Evolutionary conservation across 202 grass and related monocot species (phyloP).

Genomic region (Digitaria exilis): DNA sequence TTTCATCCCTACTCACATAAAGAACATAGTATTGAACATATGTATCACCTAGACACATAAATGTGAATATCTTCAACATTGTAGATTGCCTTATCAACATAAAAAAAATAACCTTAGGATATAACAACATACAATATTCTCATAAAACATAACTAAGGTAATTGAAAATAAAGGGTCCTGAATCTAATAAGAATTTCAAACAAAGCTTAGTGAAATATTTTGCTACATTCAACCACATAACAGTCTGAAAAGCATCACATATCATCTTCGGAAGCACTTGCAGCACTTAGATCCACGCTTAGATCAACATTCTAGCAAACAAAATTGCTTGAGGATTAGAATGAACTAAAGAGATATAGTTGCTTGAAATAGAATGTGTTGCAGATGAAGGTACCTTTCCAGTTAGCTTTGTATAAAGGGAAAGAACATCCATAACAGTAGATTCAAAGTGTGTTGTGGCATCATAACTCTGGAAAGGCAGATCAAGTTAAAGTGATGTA

Average conservation of each 20-base stretch:
- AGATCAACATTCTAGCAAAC: slow-evolving; percentile 67
- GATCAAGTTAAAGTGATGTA: slow-evolving; percentile 3
- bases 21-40: not conserved
- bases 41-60: not conserved
- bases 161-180: not conserved
- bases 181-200: not conserved
- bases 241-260: not conserved
- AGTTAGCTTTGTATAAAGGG: slow-evolving; percentile 77
- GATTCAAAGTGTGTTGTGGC: slow-evolving; percentile 95
- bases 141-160: not conserved
- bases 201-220: not conserved
- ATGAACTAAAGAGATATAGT: not conserved
- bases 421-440: slow-evolving; percentile 93
- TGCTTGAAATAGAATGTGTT: not conserved
- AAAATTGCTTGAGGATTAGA: slow-evolving; percentile 3
- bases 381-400: slow-evolving; percentile 76
- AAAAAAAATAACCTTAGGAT: not conserved
- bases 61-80: not conserved
- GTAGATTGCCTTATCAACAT: not conserved
- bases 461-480: slow-evolving; percentile 82
- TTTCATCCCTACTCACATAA: not conserved
- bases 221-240: not conserved
- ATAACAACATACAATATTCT: slow-evolving; percentile 8
- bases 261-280: slow-evolving; percentile 69
- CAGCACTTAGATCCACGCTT: slow-evolving; percentile 89